Base-by-base conservation (phyloP, 495 filamentous ascomycete genomes). In the Hyaloscypha variabilis region DNA sequence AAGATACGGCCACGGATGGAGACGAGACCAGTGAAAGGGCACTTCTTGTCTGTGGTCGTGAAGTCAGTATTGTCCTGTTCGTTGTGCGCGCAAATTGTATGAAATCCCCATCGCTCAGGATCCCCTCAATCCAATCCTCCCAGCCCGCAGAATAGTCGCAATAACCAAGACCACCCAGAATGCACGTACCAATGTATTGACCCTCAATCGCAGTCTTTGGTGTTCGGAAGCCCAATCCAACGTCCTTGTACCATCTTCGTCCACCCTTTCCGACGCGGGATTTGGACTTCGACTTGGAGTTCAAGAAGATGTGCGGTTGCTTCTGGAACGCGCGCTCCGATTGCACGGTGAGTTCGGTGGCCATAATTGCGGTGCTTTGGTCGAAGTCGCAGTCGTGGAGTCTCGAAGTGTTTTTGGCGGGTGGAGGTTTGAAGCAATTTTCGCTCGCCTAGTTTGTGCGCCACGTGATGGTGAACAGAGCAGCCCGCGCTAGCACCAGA, bases 1-100 rank as follows among this genome's bases (percentile, higher is more conserved):
- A 99, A 86, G 90, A 99, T 97, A 94, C 95, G 94, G 78, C 95
- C 95, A 84, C 95, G 95, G 87, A 98, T 97, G 72, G 93, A 97
- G 75, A 98, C 93, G 77, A 91, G 83, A 78, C 96, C 96, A 70
- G 92, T 96, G 89, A 98, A 99, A 73, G 95, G 95, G 89, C 95
- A 99, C 87, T 99, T 99, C 90, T 99, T 97, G 88, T 99, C 95
- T 97, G 79, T 76, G 76, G 49, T 69, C 51, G 61, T 42, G 8
- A 23, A 69, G 64, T 72, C 71, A 73, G 73, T 61, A 63, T 57
- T 57, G 29, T 58, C n/a, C 51, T 60, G 55, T 55, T 58, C 57
- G 55, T 49, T n/a, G 10, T 25, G 19, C 28, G 39, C 36, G 56
- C 56, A 26, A 19, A 21, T n/a, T 17, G 36, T 14, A 5, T 8